These are phyloP conservation scores for Didymella exigua DNA, from an alignment of 2,329 filamentous ascomycete species.

Conservation along the genomic window DNA sequence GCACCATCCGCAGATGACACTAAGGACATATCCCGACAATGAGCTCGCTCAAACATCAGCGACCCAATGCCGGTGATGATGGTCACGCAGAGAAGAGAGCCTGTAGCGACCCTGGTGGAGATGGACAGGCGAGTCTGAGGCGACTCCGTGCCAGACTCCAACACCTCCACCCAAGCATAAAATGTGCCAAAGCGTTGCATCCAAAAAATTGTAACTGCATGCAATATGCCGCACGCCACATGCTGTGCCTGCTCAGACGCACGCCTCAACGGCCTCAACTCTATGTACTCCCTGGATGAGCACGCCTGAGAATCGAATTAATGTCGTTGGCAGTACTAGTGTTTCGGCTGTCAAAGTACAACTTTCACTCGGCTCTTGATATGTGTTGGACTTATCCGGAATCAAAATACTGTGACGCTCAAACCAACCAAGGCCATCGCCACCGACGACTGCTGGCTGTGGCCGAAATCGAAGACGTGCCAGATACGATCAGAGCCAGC, in stretches of 20 bases:
- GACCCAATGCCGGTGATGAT: not conserved
- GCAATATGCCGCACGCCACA: constrained; percentile 12
- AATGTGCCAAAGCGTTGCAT: constrained; percentile 15
- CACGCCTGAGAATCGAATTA: not conserved
- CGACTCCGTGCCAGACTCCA: not conserved
- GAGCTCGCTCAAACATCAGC: constrained; percentile 9
- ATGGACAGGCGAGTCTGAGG: not conserved
- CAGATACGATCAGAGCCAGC: not conserved
- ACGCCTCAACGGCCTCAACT: constrained; percentile 7
- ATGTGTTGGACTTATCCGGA: not conserved
- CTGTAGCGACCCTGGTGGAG: constrained; percentile 5
- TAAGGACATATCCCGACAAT: not conserved
- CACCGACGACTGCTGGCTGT: not conserved
- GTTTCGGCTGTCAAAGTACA: constrained; percentile 12
- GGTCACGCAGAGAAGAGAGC: constrained; percentile 7
- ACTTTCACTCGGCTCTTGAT: not conserved
- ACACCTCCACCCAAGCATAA: not conserved
- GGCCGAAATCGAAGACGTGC: not conserved
- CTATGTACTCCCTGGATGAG: constrained; percentile 10
- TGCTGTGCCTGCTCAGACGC: constrained; percentile 22
- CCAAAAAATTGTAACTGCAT: constrained; percentile 19
- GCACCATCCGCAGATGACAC: not conserved
- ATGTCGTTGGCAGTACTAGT: constrained; percentile 11
- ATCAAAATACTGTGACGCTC: not conserved
- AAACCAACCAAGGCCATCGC: not conserved